phyloP scores from a whole-genome alignment of 2,329 filamentous ascomycete species.

The Dendrostoma leiphaemia region DNA sequence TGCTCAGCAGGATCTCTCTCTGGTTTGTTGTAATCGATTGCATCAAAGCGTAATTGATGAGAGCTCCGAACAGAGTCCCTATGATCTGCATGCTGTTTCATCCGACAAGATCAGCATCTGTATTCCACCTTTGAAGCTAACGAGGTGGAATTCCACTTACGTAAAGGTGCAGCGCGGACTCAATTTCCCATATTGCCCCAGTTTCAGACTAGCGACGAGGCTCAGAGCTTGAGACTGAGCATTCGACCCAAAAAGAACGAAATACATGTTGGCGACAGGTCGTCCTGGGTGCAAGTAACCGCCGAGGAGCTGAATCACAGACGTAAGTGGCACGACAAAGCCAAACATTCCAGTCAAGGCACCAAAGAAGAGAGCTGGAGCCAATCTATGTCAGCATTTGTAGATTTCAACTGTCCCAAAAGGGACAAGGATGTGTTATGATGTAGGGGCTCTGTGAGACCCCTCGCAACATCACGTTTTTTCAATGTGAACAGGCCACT shows the following conservation, averaged over 20 bases:
- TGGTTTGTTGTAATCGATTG: slow-evolving; percentile 42
- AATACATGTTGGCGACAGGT: slow-evolving; percentile 43
- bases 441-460: no score
- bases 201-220: slow-evolving; percentile 34
- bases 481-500: no score
- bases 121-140: no score
- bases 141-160: no score
- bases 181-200: slow-evolving; percentile 36
- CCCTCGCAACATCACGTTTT: no score
- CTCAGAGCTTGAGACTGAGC: slow-evolving; percentile 31
- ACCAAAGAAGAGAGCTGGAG: slow-evolving; percentile 41
- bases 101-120: no score
- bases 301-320: slow-evolving; percentile 43
- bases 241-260: slow-evolving; percentile 35
- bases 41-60: slow-evolving; percentile 46
- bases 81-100: slow-evolving; percentile 38
- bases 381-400: no score
- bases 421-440: no score
- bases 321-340: slow-evolving; percentile 36
- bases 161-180: slow-evolving; percentile 42
- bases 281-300: slow-evolving; percentile 43
- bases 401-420: no score
- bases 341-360: slow-evolving; percentile 36
- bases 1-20: slow-evolving; percentile 35
- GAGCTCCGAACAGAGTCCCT: slow-evolving; percentile 39